Base-by-base conservation (phyloP, 1,139 yeast species). In the Citeromyces hawaiiensis region DNA sequence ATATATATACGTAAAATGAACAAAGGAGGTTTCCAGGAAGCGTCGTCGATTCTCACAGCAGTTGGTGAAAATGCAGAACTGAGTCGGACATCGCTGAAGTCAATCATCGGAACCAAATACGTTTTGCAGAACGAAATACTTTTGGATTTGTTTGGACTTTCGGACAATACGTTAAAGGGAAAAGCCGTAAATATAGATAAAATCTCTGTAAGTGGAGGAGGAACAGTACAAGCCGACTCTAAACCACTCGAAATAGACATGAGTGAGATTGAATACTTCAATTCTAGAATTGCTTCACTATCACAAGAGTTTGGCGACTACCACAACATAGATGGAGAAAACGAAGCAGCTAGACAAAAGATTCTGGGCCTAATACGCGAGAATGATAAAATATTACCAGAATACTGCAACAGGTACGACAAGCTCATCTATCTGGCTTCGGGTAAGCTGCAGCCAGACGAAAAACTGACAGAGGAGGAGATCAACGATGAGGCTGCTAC, bases 21-120 rank as follows among this genome's bases (percentile, higher is more conserved):
- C 14, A 14, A 33, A 7, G 19, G 30, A 4, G 40, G 33, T 14
- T 35, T 36, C 36, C 39, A 39, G 14, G 42, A 45, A 21, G 42
- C 45, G 23, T 43, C 44, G 10, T 35, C 44, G 14, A 33, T 44
- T 13, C 25, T 41, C 35, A 37, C 45, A n/a, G 41, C 41, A 3
- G 37, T 40, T 7, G 38, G 25, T n/a, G 39, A 30, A 10, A 36
- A 33, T 15, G 40, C 34, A 13, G 44, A 44, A 36, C 29, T 55
- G 13, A 49, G 54, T 14, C 46, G 48, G 13, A 44, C 56, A 4
- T 54, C 61, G 2, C 40, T 57, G 30, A 49, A 57, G 38, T 51
- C 60, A 1, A 55, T 54, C 40, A 42, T 55, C 13, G 60, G 58
- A 1, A 49, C 61, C 8, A 50, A 55, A 36, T 57, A 50, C 40